Conservation (phyloP, 129 eudicot genomes). For the Apium graveolens region DNA sequence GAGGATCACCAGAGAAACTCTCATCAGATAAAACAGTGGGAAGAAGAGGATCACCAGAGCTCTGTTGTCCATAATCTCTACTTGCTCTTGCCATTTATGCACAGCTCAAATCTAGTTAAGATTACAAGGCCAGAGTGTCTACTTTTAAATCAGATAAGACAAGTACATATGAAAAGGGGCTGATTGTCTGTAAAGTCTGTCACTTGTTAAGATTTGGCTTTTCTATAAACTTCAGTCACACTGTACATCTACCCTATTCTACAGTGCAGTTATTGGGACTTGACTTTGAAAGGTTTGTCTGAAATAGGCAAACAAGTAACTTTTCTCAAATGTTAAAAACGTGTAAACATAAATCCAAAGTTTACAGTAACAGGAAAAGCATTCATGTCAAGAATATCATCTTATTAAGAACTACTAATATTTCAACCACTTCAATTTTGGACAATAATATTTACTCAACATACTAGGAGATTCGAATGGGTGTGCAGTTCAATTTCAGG, state of each 20-base stretch:
- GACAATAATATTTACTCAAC: too few relatives aligned
- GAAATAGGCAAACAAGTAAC: background rate
- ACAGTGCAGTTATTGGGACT: background rate
- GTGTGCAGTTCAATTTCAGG: too few relatives aligned
- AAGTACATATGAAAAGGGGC: background rate
- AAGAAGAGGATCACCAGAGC: slow-evolving; percentile 1
- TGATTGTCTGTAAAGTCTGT: background rate
- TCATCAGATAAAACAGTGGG: background rate
- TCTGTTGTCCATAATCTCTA: background rate
- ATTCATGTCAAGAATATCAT: too few relatives aligned
- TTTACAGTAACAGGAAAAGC: background rate
- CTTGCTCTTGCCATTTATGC: background rate
- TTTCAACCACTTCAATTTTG: too few relatives aligned
- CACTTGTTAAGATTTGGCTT: background rate
- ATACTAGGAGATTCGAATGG: too few relatives aligned
- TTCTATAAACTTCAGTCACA: background rate
- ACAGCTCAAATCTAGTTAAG: too few relatives aligned
- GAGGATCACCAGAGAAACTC: background rate
- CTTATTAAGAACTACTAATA: too few relatives aligned
- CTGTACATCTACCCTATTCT: too few relatives aligned
- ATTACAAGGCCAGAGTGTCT: background rate
- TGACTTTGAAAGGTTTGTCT: background rate
- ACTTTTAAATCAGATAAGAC: background rate
- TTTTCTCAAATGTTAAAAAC: background rate
- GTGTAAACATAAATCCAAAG: background rate